phyloP scores from a whole-genome alignment of 257 asterid genomes.

The Nicotiana tomentosiformis region DNA sequence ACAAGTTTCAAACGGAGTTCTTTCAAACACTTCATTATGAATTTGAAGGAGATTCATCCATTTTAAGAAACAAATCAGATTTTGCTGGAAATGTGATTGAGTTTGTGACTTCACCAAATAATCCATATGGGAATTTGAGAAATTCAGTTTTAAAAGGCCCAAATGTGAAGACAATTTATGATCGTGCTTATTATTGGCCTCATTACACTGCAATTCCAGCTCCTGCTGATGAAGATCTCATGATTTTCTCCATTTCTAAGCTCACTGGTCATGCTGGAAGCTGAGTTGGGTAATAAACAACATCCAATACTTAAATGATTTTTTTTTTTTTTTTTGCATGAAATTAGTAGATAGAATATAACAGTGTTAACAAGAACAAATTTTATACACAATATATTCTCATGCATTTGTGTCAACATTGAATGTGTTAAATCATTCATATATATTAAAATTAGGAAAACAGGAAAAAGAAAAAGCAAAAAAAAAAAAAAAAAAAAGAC shows the following conservation, averaged over 20 bases:
- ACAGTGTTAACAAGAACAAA: no score
- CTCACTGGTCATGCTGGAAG: conserved; percentile 88
- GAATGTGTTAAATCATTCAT: no score
- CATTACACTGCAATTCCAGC: conserved; percentile 63
- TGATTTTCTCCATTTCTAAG: conserved; percentile 65
- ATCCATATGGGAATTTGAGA: conserved; percentile 54
- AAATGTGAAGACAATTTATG: conserved; percentile 33
- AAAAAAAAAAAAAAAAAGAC: no score
- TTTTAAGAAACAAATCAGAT: conserved; percentile 26
- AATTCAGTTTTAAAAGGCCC: conserved; percentile 34
- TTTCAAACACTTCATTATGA: conserved; percentile 35
- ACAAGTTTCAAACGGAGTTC: conserved; percentile 44
- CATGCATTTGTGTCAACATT: no score
- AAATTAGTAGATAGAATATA: no score
- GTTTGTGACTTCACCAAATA: conserved; percentile 70
- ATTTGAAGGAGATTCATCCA: conserved; percentile 43
- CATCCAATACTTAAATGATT: background rate
- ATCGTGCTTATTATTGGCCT: conserved; percentile 83
- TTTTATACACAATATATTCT: no score
- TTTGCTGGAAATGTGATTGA: conserved; percentile 33
- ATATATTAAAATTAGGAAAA: no score
- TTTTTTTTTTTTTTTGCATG: no score
- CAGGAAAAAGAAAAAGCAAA: no score
- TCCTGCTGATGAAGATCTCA: conserved; percentile 58
- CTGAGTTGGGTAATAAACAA: conserved; percentile 53